Conservation (phyloP, 495 filamentous ascomycete species). For the Platismatia glauca region DNA sequence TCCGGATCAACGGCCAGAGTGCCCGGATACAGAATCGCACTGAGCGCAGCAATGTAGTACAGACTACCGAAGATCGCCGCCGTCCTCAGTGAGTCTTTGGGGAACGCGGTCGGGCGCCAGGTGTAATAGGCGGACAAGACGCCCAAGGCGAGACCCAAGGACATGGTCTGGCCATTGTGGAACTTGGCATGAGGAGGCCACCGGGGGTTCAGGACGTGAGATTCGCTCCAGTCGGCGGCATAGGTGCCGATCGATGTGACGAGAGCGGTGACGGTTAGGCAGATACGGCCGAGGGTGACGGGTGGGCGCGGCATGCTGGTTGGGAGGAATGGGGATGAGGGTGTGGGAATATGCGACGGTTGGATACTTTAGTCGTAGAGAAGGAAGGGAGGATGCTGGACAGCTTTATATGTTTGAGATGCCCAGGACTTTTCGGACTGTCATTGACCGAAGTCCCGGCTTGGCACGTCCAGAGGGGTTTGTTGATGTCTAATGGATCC, state of each 20-base stretch:
- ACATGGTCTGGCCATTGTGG: constrained; percentile 49
- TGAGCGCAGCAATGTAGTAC: constrained; percentile 44
- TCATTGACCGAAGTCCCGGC: background rate
- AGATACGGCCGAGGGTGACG: constrained; percentile 28
- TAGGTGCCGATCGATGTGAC: constrained; percentile 34
- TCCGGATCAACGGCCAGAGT: constrained; percentile 44
- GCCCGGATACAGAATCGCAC: constrained; percentile 41
- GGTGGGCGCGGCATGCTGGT: background rate
- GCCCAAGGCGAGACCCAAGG: constrained; percentile 37
- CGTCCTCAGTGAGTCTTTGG: constrained; percentile 20
- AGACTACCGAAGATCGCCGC: constrained; percentile 39
- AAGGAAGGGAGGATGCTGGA: too few species aligned
- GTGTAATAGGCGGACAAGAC: constrained; percentile 42
- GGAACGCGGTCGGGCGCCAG: constrained; percentile 27
- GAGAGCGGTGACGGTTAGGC: constrained; percentile 38
- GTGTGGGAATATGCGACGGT: too few species aligned
- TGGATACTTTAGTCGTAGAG: too few species aligned
- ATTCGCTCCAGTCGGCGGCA: constrained; percentile 42
- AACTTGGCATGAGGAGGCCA: constrained; percentile 52
- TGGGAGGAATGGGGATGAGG: too few species aligned
- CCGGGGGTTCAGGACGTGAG: constrained; percentile 46
- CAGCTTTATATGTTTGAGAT: too few species aligned
- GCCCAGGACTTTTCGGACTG: too few species aligned
- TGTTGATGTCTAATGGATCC: too few species aligned
- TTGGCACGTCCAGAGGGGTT: too few species aligned